phyloP scores from a whole-genome alignment of 2,329 filamentous ascomycete genomes.

The Monosporascus sp. region DNA sequence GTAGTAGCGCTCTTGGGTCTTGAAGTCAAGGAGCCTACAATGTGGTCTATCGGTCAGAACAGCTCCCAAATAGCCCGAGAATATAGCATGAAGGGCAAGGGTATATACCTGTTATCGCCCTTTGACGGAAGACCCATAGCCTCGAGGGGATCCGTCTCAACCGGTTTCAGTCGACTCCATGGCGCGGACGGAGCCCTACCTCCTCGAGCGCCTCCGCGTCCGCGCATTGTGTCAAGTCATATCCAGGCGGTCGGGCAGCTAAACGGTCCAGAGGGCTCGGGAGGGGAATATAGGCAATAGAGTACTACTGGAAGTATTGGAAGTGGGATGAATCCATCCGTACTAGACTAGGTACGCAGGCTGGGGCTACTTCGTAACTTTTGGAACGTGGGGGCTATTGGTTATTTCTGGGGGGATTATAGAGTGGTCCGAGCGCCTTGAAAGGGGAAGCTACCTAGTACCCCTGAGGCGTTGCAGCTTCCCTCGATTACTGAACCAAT shows the following conservation, averaged over 20 bases:
- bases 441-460: not conserved
- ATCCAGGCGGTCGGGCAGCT: conserved; percentile 10
- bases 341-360: too few species aligned
- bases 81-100: conserved; percentile 1
- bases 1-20: conserved; percentile 81
- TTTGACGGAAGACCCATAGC: conserved; percentile 84
- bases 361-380: too few species aligned
- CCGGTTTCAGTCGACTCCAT: conserved; percentile 69
- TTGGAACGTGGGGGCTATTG: too few species aligned
- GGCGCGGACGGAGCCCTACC: conserved; percentile 44
- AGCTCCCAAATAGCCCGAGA: too few species aligned
- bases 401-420: too few species aligned
- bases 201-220: conserved; percentile 27
- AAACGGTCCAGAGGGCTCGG: not conserved
- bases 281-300: not conserved
- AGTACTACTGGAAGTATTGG: too few species aligned
- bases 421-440: too few species aligned
- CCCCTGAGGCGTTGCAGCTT: not conserved
- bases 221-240: conserved; percentile 29
- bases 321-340: too few species aligned
- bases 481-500: too few species aligned
- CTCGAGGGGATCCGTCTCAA: conserved; percentile 72
- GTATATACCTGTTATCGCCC: conserved; percentile 71
- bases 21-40: conserved; percentile 63
- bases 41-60: not conserved